Evolutionary conservation across 2,329 filamentous ascomycete genomes (phyloP), one percentile per base, ranked within the genome.

Genomic region (Trichoderma brevicompactum): DNA sequence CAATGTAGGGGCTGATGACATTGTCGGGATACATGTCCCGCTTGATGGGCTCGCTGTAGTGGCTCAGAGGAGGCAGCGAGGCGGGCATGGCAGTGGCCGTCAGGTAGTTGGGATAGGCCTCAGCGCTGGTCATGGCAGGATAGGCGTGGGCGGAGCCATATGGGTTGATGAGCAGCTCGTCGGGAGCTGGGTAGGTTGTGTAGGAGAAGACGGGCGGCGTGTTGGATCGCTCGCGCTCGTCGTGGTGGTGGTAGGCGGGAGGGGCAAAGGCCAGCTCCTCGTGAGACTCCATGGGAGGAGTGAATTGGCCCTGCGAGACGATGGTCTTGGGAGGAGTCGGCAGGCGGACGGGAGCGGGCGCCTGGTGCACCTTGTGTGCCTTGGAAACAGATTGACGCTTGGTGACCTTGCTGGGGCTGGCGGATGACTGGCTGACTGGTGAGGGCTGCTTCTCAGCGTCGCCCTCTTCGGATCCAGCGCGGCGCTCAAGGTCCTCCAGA

Each of bases 401-500:
- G 83, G 86, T 75, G 80, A 56, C 55, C 68, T 76, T 77, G 70
- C 77, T 77, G 66, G 76, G 70, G 59, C 71, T 75, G 63, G 72
- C 69, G 64, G 64, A 23, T 9, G 38, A 71, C 67, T 72, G 76
- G 73, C 74, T 74, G 66, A 70, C 67, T 71, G 74, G 73, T 52
- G 66, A 53, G 28, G 73, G 65, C 69, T 76, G 76, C 71, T 77
- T 79, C 69, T 81, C 78, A 10, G 76, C 67, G 58, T 79, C 78
- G 59, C 76, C 87, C 81, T 81, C 80, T 54, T 82, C 80, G 60
- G 77, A 79, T 52, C 89, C 90, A 66, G 91, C 91, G 70, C 91
- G 85, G 74, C 90, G 87, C 84, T 94, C 91, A 72, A 94, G 85
- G 75, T 94, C 91, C 82, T 94, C 91, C 75, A 95, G 83, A 74